Percentiles rank a stretch among this genome's conserved stretches.
These are phyloP conservation scores for Penicillium sp. DNA, from an alignment of 2,329 filamentous ascomycete species.

Conservation along the genomic window DNA sequence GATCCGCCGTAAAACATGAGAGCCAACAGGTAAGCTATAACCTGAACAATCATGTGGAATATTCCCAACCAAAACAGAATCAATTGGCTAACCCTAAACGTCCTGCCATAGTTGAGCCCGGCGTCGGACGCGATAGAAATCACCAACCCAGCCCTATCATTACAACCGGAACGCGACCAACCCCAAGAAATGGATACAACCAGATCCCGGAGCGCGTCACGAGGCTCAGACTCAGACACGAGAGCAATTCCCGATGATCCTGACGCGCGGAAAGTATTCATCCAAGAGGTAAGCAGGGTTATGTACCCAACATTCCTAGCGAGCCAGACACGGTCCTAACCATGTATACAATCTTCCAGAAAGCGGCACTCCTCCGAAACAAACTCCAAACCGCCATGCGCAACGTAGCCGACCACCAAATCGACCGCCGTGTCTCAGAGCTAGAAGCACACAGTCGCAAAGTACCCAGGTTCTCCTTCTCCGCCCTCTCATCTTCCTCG, in stretches of 20 bases:
- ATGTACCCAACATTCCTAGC: background rate
- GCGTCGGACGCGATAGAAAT: conserved; percentile 23
- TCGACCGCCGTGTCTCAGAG: conserved; percentile 44
- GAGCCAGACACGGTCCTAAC: conserved; percentile 12
- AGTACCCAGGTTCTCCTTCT: conserved; percentile 31
- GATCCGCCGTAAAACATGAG: conserved; percentile 18
- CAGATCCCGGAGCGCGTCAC: conserved; percentile 9
- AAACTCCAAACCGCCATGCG: conserved; percentile 45
- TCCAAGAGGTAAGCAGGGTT: conserved; percentile 38
- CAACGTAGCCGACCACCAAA: conserved; percentile 38
- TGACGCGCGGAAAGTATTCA: conserved; percentile 40
- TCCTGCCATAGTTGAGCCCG: conserved; percentile 12
- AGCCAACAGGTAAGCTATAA: conserved; percentile 21
- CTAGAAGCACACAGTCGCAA: conserved; percentile 44
- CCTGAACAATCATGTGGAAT: background rate
- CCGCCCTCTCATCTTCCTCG: conserved; percentile 24
- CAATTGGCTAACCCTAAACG: conserved; percentile 10
- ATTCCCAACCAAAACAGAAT: background rate
- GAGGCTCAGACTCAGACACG: conserved; percentile 13
- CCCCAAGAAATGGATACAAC: conserved; percentile 15
- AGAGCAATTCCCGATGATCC: conserved; percentile 36
- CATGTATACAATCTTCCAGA: conserved; percentile 28
- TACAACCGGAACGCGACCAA: conserved; percentile 20
- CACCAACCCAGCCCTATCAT: conserved; percentile 20
- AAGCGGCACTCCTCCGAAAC: conserved; percentile 42